Percentiles rank a stretch among this genome's conserved stretches.
Evolutionary conservation across 2,329 filamentous ascomycete species (phyloP).

Genomic region (Paraphaeosphaeria minitans): DNA sequence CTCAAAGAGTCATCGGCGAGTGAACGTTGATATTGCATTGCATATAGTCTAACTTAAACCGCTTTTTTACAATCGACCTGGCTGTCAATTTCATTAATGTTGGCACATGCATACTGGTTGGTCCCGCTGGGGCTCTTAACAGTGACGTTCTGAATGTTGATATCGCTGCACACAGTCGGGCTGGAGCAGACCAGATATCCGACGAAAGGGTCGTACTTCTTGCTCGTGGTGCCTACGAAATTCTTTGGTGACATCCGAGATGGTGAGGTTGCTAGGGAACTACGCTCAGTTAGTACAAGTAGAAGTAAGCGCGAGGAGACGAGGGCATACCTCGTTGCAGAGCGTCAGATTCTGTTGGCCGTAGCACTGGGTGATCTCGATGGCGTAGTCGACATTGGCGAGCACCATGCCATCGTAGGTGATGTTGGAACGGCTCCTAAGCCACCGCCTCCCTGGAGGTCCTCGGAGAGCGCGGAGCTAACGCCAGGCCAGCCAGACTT

Average conservation of each 20-base stretch:
- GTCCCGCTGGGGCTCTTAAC: slow-evolving; percentile 56
- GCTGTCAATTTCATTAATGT: slow-evolving; percentile 38
- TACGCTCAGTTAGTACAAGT: slow-evolving; percentile 8
- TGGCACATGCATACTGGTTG: slow-evolving; percentile 52
- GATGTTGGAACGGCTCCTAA: slow-evolving; percentile 67
- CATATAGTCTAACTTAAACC: not conserved
- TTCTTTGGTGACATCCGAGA: slow-evolving; percentile 61
- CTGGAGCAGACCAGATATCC: slow-evolving; percentile 54
- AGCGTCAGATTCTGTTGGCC: slow-evolving; percentile 66
- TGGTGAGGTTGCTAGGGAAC: slow-evolving; percentile 61
- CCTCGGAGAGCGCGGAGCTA: slow-evolving; percentile 60
- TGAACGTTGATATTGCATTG: not conserved
- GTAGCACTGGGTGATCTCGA: slow-evolving; percentile 70
- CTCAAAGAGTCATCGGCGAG: no score
- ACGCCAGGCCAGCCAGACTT: slow-evolving; percentile 76
- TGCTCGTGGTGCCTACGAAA: slow-evolving; percentile 60
- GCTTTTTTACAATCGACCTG: slow-evolving; percentile 38
- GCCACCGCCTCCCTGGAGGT: slow-evolving; percentile 70
- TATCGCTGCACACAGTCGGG: slow-evolving; percentile 56
- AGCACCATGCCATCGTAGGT: slow-evolving; percentile 68
- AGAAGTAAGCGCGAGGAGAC: no score
- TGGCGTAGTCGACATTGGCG: slow-evolving; percentile 67
- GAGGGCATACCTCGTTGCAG: slow-evolving; percentile 54
- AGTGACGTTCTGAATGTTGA: slow-evolving; percentile 50
- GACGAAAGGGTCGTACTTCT: slow-evolving; percentile 49